Percentiles rank a stretch among this genome's conserved stretches.
Evolutionary conservation across 306 rosid species (phyloP).

Genomic region (Glycine soja): DNA sequence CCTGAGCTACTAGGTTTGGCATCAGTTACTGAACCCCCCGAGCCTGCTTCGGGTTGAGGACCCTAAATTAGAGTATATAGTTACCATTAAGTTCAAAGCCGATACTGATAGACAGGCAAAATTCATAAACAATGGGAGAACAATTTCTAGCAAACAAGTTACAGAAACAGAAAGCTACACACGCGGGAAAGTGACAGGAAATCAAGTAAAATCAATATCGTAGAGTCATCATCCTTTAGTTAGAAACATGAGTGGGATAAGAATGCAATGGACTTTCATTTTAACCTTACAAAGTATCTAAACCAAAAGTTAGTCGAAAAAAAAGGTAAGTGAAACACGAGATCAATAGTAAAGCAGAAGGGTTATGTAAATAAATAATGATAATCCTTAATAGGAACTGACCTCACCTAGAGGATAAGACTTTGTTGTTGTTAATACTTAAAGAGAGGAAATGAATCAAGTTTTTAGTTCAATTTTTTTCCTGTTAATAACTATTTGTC

Average conservation of each 20-base stretch:
- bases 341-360: slow-evolving; percentile 30
- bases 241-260: background rate
- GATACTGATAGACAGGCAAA: slow-evolving; percentile 5
- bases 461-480: background rate
- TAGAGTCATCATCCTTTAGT: background rate
- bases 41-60: slow-evolving; percentile 74
- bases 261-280: slow-evolving; percentile 11
- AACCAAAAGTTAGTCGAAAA: background rate
- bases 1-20: slow-evolving; percentile 63
- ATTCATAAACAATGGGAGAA: background rate
- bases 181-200: background rate
- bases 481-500: background rate
- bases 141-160: slow-evolving; percentile 26
- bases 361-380: background rate
- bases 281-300: background rate
- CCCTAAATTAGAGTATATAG: slow-evolving; percentile 62
- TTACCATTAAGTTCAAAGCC: slow-evolving; percentile 34
- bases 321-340: slow-evolving; percentile 9
- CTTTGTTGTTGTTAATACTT: background rate
- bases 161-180: background rate
- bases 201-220: slow-evolving; percentile 18
- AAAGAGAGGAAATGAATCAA: background rate
- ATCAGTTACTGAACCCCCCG: slow-evolving; percentile 67
- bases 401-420: background rate
- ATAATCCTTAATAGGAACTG: background rate